Evolutionary conservation across 2,329 filamentous ascomycete species (phyloP).

Genomic region (Paramyrothecium sp.): DNA sequence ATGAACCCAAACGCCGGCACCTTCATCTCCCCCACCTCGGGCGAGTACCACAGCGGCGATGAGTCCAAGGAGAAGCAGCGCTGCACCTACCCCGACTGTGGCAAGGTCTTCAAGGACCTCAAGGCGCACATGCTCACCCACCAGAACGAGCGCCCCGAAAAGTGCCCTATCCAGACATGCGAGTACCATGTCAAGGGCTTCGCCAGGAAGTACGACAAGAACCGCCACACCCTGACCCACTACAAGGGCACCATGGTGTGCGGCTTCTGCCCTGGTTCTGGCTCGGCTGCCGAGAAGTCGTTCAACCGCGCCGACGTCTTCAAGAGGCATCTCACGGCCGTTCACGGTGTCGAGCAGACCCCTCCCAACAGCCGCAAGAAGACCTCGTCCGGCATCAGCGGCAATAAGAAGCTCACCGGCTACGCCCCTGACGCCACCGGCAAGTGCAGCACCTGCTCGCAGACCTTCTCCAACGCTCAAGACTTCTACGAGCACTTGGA

Average conservation of each 20-base stretch:
- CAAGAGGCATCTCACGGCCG: constrained; percentile 87
- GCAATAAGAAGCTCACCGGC: constrained; percentile 64
- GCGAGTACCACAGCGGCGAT: constrained; percentile 58
- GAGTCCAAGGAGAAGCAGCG: constrained; percentile 68
- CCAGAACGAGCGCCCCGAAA: constrained; percentile 85
- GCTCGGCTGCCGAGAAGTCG: constrained; percentile 86
- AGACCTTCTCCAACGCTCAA: constrained; percentile 88
- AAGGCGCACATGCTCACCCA: constrained; percentile 96
- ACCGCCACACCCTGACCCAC: constrained; percentile 88
- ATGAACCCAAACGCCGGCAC: constrained; percentile 52
- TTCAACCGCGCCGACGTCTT: constrained; percentile 96
- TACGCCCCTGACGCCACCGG: constrained; percentile 80
- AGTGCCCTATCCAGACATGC: constrained; percentile 89
- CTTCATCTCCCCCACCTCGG: constrained; percentile 61
- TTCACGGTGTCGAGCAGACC: constrained; percentile 90
- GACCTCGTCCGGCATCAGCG: constrained; percentile 35
- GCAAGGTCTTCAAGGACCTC: constrained; percentile 83
- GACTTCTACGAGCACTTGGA: constrained; percentile 98
- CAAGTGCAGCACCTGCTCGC: constrained; percentile 92
- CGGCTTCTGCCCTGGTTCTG: constrained; percentile 87
- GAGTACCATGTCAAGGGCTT: constrained; percentile 93
- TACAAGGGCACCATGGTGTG: constrained; percentile 98
- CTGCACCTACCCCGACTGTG: constrained; percentile 82
- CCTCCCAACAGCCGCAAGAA: constrained; percentile 89
- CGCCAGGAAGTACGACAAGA: constrained; percentile 94